These are phyloP conservation scores for Ochromonas danica DNA, from an alignment of 108 stramenopile genomes.

Conservation along the genomic window DNA sequence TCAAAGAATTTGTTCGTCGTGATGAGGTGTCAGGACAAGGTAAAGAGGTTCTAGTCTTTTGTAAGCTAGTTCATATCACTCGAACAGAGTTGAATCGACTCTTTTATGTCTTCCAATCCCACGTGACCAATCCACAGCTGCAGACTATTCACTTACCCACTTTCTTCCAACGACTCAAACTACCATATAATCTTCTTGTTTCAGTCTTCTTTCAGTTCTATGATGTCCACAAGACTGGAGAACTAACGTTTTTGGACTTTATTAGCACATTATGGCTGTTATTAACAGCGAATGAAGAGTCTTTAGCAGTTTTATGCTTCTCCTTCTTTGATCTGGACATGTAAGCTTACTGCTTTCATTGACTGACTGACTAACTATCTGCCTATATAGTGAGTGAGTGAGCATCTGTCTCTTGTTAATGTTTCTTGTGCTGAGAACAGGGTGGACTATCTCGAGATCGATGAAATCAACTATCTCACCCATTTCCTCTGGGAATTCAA, in stretches of 20 bases:
- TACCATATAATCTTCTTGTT: neutral
- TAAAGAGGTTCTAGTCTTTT: neutral
- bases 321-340: conserved; percentile 4
- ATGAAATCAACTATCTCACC: neutral
- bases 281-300: neutral
- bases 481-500: conserved; percentile 26
- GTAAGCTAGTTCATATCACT: neutral
- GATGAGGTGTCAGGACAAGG: neutral
- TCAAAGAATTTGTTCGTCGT: conserved; percentile 13
- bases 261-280: neutral
- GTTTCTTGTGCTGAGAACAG: neutral
- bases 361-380: neutral
- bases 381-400: neutral
- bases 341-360: neutral
- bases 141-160: neutral
- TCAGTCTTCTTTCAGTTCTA: neutral
- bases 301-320: conserved; percentile 4
- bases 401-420: neutral
- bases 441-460: neutral
- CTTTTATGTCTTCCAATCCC: neutral
- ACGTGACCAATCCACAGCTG: neutral
- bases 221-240: neutral
- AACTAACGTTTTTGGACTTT: neutral
- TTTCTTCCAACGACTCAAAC: neutral
- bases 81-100: neutral